Conservation (phyloP, 2,329 filamentous ascomycete species). For the Paramyrothecium sp. region DNA sequence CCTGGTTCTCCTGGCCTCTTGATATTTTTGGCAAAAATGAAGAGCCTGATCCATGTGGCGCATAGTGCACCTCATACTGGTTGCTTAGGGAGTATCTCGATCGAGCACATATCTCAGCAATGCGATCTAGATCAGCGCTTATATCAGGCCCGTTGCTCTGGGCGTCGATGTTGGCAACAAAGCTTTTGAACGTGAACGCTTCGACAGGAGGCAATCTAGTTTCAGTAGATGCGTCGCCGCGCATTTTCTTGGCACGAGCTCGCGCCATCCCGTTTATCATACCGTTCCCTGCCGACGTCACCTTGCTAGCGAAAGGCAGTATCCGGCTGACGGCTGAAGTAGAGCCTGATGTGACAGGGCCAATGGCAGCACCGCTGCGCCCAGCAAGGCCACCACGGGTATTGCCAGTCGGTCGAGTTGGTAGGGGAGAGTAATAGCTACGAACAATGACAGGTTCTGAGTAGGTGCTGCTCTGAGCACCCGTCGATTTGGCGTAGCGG, state of each 20-base stretch:
- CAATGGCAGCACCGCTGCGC: constrained; percentile 21
- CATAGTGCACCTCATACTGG: constrained; percentile 65
- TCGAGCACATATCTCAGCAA: constrained; percentile 65
- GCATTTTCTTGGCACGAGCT: constrained; percentile 36
- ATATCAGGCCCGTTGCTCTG: constrained; percentile 44
- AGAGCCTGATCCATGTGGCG: constrained; percentile 58
- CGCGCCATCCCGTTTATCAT: constrained; percentile 42
- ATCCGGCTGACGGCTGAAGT: constrained; percentile 24
- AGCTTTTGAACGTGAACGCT: constrained; percentile 64
- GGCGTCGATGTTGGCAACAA: constrained; percentile 55
- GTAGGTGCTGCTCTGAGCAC: constrained; percentile 57
- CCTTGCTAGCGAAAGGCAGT: constrained; percentile 29
- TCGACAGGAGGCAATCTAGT: constrained; percentile 59
- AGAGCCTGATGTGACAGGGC: constrained; percentile 23
- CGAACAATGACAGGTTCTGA: constrained; percentile 66
- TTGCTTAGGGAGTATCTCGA: constrained; percentile 65
- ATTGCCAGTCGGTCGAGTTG: constrained; percentile 27
- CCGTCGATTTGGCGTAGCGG: constrained; percentile 55
- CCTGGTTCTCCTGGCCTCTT: constrained; percentile 31
- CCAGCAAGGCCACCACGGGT: constrained; percentile 26
- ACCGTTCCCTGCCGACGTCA: constrained; percentile 33
- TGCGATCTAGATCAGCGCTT: constrained; percentile 59
- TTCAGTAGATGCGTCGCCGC: constrained; percentile 25
- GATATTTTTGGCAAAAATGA: constrained; percentile 37
- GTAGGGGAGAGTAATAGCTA: constrained; percentile 54